Conservation (phyloP, 2,329 filamentous ascomycete species). For the Colletotrichum abscissum region DNA sequence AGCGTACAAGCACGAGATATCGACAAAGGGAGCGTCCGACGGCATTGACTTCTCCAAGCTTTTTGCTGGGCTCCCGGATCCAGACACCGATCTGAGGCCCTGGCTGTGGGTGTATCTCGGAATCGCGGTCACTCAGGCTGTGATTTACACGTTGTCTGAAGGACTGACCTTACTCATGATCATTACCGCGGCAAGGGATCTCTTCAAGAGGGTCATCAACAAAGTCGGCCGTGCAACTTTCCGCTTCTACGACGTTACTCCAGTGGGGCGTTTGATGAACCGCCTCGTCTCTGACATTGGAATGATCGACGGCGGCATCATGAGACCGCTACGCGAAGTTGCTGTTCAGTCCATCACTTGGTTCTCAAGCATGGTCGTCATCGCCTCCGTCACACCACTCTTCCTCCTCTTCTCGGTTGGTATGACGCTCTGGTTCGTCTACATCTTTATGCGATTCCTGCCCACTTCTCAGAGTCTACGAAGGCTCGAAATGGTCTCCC, state of each 20-base stretch:
- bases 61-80: conserved; percentile 70
- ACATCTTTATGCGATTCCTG: conserved; percentile 81
- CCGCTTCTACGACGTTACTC: conserved; percentile 91
- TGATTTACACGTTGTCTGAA: conserved; percentile 71
- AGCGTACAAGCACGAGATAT: conserved; percentile 60
- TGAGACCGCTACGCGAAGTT: conserved; percentile 76
- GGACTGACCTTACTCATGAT: conserved; percentile 80
- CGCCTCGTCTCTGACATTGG: conserved; percentile 90
- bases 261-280: conserved; percentile 91
- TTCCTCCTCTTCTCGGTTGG: conserved; percentile 79
- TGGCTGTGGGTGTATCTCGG: conserved; percentile 80
- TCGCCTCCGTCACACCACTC: conserved; percentile 80
- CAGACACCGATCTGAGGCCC: conserved; percentile 73
- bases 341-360: conserved; percentile 79
- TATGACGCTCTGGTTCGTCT: conserved; percentile 76
- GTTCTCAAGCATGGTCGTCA: conserved; percentile 78
- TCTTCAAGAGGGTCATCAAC: conserved; percentile 80
- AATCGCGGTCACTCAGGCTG: conserved; percentile 70
- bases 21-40: not conserved
- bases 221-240: conserved; percentile 85
- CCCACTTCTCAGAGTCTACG: conserved; percentile 86
- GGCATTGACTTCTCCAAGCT: conserved; percentile 41
- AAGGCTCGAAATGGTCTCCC: conserved; percentile 87
- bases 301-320: conserved; percentile 88
- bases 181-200: conserved; percentile 78